phyloP scores from a whole-genome alignment of 306 rosid genomes.

The Fagus sylvatica region DNA sequence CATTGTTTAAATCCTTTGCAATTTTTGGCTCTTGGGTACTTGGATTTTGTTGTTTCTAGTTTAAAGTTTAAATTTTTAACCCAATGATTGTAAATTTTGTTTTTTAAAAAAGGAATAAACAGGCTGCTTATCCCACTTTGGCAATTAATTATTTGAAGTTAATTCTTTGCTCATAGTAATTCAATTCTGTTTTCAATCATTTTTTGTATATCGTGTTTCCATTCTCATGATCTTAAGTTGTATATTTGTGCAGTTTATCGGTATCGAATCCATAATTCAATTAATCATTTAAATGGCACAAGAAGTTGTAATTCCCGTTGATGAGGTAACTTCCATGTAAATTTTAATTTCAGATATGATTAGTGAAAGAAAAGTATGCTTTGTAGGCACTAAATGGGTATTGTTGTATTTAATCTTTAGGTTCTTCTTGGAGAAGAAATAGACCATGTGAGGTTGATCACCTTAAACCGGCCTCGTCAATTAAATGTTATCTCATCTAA shows the following conservation, averaged over 20 bases:
- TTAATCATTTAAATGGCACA: constrained; percentile 48
- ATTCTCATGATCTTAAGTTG: neutral
- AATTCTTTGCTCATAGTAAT: neutral
- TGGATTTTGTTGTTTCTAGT: neutral
- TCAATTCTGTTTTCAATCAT: neutral
- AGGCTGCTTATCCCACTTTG: no score
- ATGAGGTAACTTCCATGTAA: constrained; percentile 43
- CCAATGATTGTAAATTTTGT: no score
- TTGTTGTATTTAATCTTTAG: constrained; percentile 40
- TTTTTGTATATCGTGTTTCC: neutral
- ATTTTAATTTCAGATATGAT: neutral
- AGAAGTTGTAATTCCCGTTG: constrained; percentile 35
- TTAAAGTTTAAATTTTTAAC: no score
- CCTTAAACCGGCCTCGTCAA: constrained; percentile 77
- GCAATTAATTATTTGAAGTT: neutral
- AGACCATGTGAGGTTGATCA: constrained; percentile 68
- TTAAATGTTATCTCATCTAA: constrained; percentile 84
- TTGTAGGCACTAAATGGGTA: constrained; percentile 4
- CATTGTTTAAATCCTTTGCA: neutral
- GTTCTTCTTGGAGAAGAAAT: constrained; percentile 81
- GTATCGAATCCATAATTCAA: neutral
- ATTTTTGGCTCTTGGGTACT: neutral
- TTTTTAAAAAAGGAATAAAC: neutral
- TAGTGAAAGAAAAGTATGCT: neutral
- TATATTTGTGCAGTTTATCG: constrained; percentile 25